phyloP scores from a whole-genome alignment of 2,329 filamentous ascomycete species.

The Lasiodiplodia citricola region DNA sequence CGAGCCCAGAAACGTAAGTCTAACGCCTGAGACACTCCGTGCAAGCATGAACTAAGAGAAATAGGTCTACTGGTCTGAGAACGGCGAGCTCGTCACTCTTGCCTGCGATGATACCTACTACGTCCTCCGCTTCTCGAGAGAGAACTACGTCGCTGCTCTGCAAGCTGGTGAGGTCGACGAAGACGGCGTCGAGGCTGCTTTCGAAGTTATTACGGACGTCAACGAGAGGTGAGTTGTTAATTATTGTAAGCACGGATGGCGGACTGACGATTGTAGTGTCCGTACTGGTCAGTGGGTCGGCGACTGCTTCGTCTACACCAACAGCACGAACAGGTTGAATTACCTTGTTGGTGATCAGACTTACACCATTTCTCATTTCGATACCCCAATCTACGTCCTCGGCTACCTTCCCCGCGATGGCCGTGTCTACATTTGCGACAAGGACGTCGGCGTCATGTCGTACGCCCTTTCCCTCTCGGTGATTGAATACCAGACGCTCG shows the following conservation, averaged over 20 bases:
- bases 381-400: constrained; percentile 91
- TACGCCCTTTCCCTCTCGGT: constrained; percentile 91
- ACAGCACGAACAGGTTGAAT: constrained; percentile 93
- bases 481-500: constrained; percentile 94
- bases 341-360: constrained; percentile 98
- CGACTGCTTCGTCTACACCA: constrained; percentile 99
- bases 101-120: constrained; percentile 97
- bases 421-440: constrained; percentile 93
- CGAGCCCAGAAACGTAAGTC: constrained; percentile 64
- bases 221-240: constrained; percentile 70
- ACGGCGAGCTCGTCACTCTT: constrained; percentile 87
- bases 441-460: constrained; percentile 90
- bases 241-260: not conserved
- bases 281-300: constrained; percentile 97
- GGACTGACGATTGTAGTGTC: constrained; percentile 59
- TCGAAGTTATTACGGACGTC: constrained; percentile 95
- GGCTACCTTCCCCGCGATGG: constrained; percentile 95
- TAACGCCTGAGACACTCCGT: not conserved
- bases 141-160: constrained; percentile 82
- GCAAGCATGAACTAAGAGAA: constrained; percentile 12
- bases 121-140: constrained; percentile 87
- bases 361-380: constrained; percentile 96
- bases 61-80: constrained; percentile 96
- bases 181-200: constrained; percentile 93
- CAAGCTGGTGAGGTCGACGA: constrained; percentile 83